Conservation (phyloP, 208 protist genomes). For the Acanthamoeba castellanii region DNA sequence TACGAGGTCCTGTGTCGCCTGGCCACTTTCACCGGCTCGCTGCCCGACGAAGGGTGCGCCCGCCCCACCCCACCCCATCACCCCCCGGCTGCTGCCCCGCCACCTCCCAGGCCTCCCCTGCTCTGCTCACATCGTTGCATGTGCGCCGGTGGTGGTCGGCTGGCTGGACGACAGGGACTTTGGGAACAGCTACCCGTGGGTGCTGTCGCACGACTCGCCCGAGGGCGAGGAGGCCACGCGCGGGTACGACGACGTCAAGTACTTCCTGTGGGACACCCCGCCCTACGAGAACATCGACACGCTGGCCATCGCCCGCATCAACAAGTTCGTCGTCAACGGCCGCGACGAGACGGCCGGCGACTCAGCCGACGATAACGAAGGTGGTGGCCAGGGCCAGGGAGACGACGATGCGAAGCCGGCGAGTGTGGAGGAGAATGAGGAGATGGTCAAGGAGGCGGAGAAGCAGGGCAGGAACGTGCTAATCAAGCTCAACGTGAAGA, state of each 20-base stretch:
- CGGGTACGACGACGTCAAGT: constrained; percentile 8
- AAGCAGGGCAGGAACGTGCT: neutral
- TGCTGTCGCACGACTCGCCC: neutral
- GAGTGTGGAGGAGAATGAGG: neutral
- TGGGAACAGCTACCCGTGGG: constrained; percentile 10
- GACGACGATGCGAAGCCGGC: neutral
- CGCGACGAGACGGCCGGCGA: neutral
- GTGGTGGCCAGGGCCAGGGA: neutral
- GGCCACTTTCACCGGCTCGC: neutral
- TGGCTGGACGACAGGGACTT: neutral
- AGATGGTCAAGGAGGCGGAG: neutral
- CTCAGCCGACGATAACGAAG: neutral
- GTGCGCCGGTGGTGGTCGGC: neutral
- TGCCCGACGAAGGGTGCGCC: neutral
- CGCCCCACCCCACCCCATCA: neutral
- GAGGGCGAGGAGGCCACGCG: neutral
- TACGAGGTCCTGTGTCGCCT: neutral
- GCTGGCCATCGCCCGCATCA: constrained; percentile 5
- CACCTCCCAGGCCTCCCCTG: no score
- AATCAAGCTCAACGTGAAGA: neutral
- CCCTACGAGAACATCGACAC: neutral
- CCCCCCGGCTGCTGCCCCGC: no score
- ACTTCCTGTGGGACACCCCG: constrained; percentile 29
- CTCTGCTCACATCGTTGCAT: no score
- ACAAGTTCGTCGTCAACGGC: neutral